Percentiles rank a stretch among this genome's conserved stretches.
These are phyloP conservation scores for Sideroxylon spinosum DNA, from an alignment of 179 eudicot genomes.

Conservation along the genomic window DNA sequence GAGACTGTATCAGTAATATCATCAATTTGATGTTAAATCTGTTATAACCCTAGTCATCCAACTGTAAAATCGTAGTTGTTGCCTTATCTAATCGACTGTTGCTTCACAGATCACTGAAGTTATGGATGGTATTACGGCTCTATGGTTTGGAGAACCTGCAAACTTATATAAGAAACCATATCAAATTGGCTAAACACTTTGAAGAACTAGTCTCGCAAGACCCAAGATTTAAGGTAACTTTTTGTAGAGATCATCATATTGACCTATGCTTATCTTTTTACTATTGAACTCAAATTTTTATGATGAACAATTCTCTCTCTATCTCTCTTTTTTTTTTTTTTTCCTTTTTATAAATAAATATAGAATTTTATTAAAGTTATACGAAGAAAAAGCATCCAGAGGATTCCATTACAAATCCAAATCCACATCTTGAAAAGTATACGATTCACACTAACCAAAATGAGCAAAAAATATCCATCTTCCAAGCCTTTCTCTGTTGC, in stretches of 20 bases:
- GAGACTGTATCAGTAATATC: not conserved
- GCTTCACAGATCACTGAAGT: conserved; percentile 64
- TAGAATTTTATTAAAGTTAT: too few species aligned
- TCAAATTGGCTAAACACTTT: conserved; percentile 66
- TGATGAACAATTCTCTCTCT: too few species aligned
- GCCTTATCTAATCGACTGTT: not conserved
- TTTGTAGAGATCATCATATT: not conserved
- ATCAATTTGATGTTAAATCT: not conserved
- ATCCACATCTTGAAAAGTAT: too few species aligned
- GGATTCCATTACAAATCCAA: too few species aligned
- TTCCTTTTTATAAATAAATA: too few species aligned
- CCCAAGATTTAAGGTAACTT: conserved; percentile 71
- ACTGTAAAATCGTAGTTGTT: not conserved
- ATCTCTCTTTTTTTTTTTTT: too few species aligned
- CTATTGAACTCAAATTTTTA: too few species aligned
- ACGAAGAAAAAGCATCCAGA: too few species aligned
- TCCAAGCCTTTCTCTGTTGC: too few species aligned
- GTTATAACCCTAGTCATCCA: not conserved
- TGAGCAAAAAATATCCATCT: too few species aligned
- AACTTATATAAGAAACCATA: conserved; percentile 83
- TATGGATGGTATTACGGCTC: conserved; percentile 93
- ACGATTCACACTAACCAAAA: too few species aligned
- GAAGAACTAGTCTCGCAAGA: conserved; percentile 70
- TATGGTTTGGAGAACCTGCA: conserved; percentile 81
- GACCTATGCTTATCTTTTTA: not conserved